Evolutionary conservation across 108 stramenopile genomes (phyloP), one percentile per base, ranked within the genome.

Genomic region (Seminavis robusta): DNA sequence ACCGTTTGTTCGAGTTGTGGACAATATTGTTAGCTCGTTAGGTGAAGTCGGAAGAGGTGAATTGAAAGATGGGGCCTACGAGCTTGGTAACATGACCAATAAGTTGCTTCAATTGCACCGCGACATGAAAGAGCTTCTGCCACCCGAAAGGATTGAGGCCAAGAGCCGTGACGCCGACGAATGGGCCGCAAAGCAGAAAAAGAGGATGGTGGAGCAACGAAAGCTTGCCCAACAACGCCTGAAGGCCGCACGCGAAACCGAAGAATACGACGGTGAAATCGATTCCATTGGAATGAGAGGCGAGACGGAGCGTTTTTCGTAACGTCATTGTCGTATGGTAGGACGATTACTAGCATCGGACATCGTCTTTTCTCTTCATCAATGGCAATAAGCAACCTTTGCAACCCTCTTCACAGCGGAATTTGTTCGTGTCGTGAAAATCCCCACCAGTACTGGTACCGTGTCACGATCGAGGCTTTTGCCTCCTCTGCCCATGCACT

Each of bases 1-100:
- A 1, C 92, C 92, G 20, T 93, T 93, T 61, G 88, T 89, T 7
- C 80, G 74, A 58, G 92, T 93, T 9, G 86, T 90, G n/a, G 76
- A 85, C 45, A 93, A 90, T 34, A 85, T 93, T 48, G 92, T 79
- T 19, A 74, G 81, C 10, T 74, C 88, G 39, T 67, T 93, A 21
- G 92, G 92, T 11, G 79, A 79, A 40, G 67, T 73, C n/a, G 77
- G 67, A 4, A 73, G 67, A 52, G 91, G 92, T 4, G 83, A 89
- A 27, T 88, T 89, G 51, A n/a, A n/a, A n/a, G 84, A 83, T 41
- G 75, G 60, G 1, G 40, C 44, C 16, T 42, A 43, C 8, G 32
- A 65, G 11, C 33, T 87, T 3, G 91, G 87, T 15, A 85, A 82
- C 52, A 86, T 89, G 86, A 88, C 88, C 19, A 93, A 93, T 67